Base-by-base conservation (phyloP, 257 asterid species). In the Anisodus tanguticus region DNA sequence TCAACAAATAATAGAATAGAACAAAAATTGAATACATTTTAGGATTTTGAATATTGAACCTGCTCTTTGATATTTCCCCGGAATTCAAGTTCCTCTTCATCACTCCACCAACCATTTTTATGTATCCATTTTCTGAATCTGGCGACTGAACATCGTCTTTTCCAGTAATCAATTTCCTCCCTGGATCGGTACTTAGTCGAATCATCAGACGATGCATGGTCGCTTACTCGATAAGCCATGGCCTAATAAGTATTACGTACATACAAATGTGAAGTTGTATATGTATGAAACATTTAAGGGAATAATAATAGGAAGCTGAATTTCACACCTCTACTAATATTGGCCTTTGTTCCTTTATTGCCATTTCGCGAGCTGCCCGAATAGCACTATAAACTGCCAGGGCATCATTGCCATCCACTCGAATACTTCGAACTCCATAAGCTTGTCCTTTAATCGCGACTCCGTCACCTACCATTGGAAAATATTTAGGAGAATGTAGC, bases 201-300 rank as follows among this genome's bases (percentile, higher is more conserved):
- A 77, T 95, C 98, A 67, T 93, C 98, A 0, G 99, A 94, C 3
- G 98, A 93, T 2, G 98, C 92, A 89, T 94, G 98, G 88, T 94
- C 98, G 8, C 98, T 92, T 6, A 93, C 98, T 79, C 98, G 90
- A 85, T 96, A 96, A 2, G 98, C 88, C 7, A 94, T 91, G 74
- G 95, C 94, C 97, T 95, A 76, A 5, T 51, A 69, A 78, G 47
- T 19, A 26, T 15, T 57, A 57, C 8, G 1, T 11, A 3, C 16
- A 43, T 3, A 10, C 12, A 63, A 57, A 19, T 2, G 17, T 22
- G 16, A 3, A 35, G 55, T 9, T 59, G n/a, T 9, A 39, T 6
- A 17, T 37, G 47, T n/a, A 59, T 19, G 35, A 70, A 70, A 70
- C 8, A 22, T 4, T 17, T 47, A 9, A 5, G 16, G 17, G 19